Percentiles rank a stretch among this genome's conserved stretches.
Conservation (phyloP, 257 asterid genomes). For the Scutellaria baicalensis region DNA sequence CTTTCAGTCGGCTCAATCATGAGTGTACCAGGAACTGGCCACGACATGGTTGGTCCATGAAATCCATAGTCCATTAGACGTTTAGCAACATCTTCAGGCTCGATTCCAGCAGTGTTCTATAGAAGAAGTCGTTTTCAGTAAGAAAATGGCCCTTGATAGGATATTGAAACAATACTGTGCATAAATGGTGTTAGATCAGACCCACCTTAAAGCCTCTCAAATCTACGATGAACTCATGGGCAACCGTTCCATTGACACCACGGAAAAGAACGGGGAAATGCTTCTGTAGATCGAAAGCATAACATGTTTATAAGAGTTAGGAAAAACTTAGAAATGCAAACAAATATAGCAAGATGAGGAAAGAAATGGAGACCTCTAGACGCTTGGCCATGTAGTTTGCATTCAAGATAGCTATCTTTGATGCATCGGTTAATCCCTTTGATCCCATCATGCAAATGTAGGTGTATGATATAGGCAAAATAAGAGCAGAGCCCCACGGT, state of each 20-base stretch:
- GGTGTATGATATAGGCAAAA: constrained; percentile 94
- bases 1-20: constrained; percentile 98
- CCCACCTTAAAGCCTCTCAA: constrained; percentile 86
- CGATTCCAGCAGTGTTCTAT: constrained; percentile 90
- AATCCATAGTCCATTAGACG: constrained; percentile 99
- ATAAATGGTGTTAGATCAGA: background rate
- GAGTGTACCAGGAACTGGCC: constrained; percentile 99
- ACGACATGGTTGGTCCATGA: constrained; percentile 97
- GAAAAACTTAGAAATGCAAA: background rate
- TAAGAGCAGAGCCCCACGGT: constrained; percentile 99
- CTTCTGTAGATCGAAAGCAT: constrained; percentile 43
- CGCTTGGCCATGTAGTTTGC: constrained; percentile 98
- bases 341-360: background rate
- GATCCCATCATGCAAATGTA: constrained; percentile 99
- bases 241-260: constrained; percentile 87
- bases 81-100: constrained; percentile 96
- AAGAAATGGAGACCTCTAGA: constrained; percentile 54
- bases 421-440: constrained; percentile 83
- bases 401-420: constrained; percentile 87
- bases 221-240: constrained; percentile 93
- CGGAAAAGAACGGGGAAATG: constrained; percentile 92
- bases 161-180: background rate
- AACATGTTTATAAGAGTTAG: constrained; percentile 6
- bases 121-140: constrained; percentile 1
- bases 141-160: background rate